These are phyloP conservation scores for Trametes maxima DNA, from an alignment of 768 basidiomycete species.

Conservation along the genomic window DNA sequence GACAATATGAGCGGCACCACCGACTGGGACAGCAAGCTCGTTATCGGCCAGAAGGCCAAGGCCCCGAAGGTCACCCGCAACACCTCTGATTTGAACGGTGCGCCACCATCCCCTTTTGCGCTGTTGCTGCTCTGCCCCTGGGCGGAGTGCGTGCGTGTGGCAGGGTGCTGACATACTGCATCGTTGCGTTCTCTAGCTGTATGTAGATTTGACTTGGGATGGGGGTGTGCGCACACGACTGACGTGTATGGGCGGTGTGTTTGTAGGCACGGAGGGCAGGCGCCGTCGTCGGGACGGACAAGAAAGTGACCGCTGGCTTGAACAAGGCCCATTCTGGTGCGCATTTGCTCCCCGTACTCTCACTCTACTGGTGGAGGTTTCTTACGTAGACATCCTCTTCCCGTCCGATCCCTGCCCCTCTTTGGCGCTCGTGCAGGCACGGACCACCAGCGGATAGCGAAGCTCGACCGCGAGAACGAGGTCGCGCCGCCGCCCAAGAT, in stretches of 20 bases:
- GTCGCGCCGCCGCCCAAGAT: constrained; percentile 91
- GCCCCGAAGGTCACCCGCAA: constrained; percentile 66
- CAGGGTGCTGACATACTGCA: background rate
- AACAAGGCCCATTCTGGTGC: constrained; percentile 82
- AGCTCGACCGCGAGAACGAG: constrained; percentile 93
- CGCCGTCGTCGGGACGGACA: constrained; percentile 80
- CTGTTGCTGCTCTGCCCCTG: background rate
- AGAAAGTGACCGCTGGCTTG: constrained; percentile 64
- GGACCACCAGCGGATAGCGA: constrained; percentile 92
- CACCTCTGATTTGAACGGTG: constrained; percentile 58
- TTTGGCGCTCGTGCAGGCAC: constrained; percentile 53
- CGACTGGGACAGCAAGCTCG: constrained; percentile 73
- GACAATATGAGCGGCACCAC: constrained; percentile 33
- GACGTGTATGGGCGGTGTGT: background rate
- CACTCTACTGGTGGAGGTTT: too few relatives aligned
- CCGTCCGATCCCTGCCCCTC: too few relatives aligned
- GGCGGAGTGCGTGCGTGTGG: background rate
- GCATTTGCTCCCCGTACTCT: constrained; percentile 22
- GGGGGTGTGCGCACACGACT: constrained; percentile 9
- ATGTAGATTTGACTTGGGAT: constrained; percentile 32
- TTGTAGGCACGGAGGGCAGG: constrained; percentile 72
- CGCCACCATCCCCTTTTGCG: constrained; percentile 22
- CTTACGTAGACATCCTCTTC: too few relatives aligned
- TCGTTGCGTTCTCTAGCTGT: constrained; percentile 48
- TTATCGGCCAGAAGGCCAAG: constrained; percentile 71